phyloP scores from a whole-genome alignment of 2,329 filamentous ascomycete species.

The Dothideomycetidae sp. region DNA sequence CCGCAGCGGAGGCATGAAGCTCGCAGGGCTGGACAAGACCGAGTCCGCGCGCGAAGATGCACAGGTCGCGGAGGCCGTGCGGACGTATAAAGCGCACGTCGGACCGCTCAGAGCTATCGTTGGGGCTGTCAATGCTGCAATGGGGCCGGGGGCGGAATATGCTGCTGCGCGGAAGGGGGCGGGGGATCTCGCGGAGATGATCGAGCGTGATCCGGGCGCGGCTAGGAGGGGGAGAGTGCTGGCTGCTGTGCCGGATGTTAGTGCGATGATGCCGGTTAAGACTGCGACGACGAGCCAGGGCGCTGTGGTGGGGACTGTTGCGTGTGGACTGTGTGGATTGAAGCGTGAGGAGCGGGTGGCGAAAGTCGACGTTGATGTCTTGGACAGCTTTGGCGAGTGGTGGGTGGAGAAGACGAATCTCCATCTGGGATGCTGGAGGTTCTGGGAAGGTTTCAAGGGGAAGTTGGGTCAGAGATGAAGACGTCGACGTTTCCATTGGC shows the following conservation, averaged over 20 bases:
- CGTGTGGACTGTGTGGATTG: conserved; percentile 75
- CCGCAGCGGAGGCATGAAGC: conserved; percentile 74
- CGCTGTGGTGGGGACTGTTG: conserved; percentile 57
- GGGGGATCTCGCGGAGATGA: conserved; percentile 77
- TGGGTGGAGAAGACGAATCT: conserved; percentile 58
- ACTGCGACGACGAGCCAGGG: conserved; percentile 47
- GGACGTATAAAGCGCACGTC: conserved; percentile 60
- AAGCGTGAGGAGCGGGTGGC: conserved; percentile 71
- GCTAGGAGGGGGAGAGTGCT: conserved; percentile 34
- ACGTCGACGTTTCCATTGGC: too few relatives aligned
- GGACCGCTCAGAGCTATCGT: conserved; percentile 61
- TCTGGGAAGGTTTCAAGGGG: conserved; percentile 68
- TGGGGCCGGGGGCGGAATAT: conserved; percentile 23
- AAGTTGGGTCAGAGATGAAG: conserved; percentile 51
- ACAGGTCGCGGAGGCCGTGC: conserved; percentile 64
- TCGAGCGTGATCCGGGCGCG: conserved; percentile 54
- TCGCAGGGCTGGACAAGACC: conserved; percentile 69
- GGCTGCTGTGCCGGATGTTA: conserved; percentile 50
- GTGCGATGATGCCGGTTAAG: conserved; percentile 52
- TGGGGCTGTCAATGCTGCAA: conserved; percentile 44
- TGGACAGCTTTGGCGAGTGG: conserved; percentile 93
- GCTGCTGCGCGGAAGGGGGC: conserved; percentile 42
- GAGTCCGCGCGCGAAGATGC: conserved; percentile 74
- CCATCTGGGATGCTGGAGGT: conserved; percentile 53
- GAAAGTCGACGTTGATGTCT: conserved; percentile 60